Conservation (phyloP, 495 filamentous ascomycete genomes). For the Elasticomyces elasticus region DNA sequence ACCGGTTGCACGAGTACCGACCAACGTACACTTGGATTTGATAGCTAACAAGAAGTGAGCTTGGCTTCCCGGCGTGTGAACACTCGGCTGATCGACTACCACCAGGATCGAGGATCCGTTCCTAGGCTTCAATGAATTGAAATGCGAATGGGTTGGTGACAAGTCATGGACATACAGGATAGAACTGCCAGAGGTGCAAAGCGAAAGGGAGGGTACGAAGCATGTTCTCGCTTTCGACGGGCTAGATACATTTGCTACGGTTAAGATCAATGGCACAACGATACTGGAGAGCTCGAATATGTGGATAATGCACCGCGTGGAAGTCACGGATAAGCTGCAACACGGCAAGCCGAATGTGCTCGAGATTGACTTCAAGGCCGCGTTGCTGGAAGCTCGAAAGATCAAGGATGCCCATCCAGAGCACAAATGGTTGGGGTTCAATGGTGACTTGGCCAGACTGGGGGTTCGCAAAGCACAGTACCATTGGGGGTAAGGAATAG, state of each 20-base stretch:
- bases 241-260: slow-evolving; percentile 33
- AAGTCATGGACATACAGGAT: slow-evolving; percentile 30
- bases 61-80: not conserved
- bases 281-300: slow-evolving; percentile 33
- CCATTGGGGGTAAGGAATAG: too few relatives aligned
- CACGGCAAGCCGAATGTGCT: slow-evolving; percentile 22
- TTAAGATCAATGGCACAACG: slow-evolving; percentile 29
- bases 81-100: not conserved
- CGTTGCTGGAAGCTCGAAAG: slow-evolving; percentile 24
- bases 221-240: slow-evolving; percentile 32
- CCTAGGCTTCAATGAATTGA: slow-evolving; percentile 31
- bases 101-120: slow-evolving; percentile 33
- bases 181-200: slow-evolving; percentile 17
- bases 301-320: slow-evolving; percentile 31
- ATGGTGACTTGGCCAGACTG: slow-evolving; percentile 32
- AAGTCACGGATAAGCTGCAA: slow-evolving; percentile 26
- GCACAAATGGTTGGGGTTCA: slow-evolving; percentile 33
- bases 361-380: slow-evolving; percentile 30
- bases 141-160: slow-evolving; percentile 30
- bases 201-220: slow-evolving; percentile 10
- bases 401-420: slow-evolving; percentile 32
- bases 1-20: slow-evolving; percentile 28
- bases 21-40: slow-evolving; percentile 33
- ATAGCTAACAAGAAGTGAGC: slow-evolving; percentile 31
- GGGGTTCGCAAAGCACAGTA: slow-evolving; percentile 32